Percentiles rank a stretch among this genome's conserved stretches.
These are phyloP conservation scores for Corchorus capsularis DNA, from an alignment of 345 rosid genomes.

Conservation along the genomic window DNA sequence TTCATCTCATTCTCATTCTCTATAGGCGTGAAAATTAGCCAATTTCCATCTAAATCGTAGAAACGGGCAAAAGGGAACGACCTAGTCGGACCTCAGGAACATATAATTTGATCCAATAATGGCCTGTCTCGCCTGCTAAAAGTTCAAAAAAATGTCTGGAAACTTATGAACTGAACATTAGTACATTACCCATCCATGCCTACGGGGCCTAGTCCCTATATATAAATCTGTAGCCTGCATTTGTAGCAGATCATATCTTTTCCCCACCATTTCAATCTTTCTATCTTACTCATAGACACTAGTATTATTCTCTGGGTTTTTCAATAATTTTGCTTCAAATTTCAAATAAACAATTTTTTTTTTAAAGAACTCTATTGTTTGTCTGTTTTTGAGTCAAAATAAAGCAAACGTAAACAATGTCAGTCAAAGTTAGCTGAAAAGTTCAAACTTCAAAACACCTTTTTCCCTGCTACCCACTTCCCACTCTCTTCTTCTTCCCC, in stretches of 20 bases:
- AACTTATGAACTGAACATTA: too few relatives aligned
- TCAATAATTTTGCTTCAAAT: background rate
- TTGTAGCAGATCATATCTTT: background rate
- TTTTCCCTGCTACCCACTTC: background rate
- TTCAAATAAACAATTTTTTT: background rate
- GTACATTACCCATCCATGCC: background rate
- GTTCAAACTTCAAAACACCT: background rate
- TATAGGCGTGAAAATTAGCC: too few relatives aligned
- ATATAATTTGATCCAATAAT: conserved; percentile 14
- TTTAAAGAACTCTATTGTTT: background rate
- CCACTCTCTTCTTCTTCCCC: background rate
- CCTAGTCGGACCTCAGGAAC: background rate
- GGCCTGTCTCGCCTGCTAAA: background rate
- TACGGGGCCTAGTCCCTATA: background rate
- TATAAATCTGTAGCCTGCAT: background rate
- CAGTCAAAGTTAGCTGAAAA: conserved; percentile 3
- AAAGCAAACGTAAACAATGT: background rate
- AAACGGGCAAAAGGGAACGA: background rate
- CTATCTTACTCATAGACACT: background rate
- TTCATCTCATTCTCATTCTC: too few relatives aligned
- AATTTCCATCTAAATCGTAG: conserved; percentile 7
- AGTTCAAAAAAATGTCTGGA: background rate
- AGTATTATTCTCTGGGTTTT: background rate
- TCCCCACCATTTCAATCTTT: background rate
- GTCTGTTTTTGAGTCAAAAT: conserved; percentile 8